Conservation (phyloP, 2,329 filamentous ascomycete species). For the Thielaviopsis punctulata region DNA sequence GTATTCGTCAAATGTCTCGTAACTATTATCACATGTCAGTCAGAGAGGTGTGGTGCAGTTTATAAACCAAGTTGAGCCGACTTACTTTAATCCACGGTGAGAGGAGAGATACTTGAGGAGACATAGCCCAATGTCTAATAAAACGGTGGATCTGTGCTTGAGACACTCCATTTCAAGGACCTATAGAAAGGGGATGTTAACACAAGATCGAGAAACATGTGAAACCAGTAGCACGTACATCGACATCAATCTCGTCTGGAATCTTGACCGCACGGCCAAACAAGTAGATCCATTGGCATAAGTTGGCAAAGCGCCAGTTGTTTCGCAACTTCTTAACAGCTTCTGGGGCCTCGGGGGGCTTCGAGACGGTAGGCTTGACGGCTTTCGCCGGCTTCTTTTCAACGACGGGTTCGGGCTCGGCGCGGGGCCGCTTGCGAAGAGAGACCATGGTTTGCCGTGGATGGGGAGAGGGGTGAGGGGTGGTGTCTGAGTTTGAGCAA, state of each 20-base stretch:
- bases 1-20: constrained; percentile 84
- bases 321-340: constrained; percentile 41
- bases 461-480: not conserved
- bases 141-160: constrained; percentile 54
- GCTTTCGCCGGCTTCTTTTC: constrained; percentile 1
- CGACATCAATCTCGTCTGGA: constrained; percentile 72
- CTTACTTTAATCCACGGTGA: constrained; percentile 79
- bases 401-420: constrained; percentile 1
- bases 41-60: constrained; percentile 7
- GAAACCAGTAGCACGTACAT: constrained; percentile 34
- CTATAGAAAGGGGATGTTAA: constrained; percentile 27
- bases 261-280: constrained; percentile 86
- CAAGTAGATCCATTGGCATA: constrained; percentile 83
- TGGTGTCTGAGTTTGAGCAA: not conserved
- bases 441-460: constrained; percentile 8
- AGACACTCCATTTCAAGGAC: constrained; percentile 80
- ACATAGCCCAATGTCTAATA: constrained; percentile 68
- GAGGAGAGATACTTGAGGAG: constrained; percentile 88
- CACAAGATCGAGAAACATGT: not conserved
- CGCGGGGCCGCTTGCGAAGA: constrained; percentile 10
- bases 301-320: constrained; percentile 89
- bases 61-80: constrained; percentile 14
- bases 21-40: constrained; percentile 31
- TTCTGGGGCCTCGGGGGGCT: not conserved
- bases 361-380: not conserved